Evolutionary conservation across 805 yeast genomes (phyloP), one percentile per base, ranked within the genome.

Genomic region (Pichia paraexigua): DNA sequence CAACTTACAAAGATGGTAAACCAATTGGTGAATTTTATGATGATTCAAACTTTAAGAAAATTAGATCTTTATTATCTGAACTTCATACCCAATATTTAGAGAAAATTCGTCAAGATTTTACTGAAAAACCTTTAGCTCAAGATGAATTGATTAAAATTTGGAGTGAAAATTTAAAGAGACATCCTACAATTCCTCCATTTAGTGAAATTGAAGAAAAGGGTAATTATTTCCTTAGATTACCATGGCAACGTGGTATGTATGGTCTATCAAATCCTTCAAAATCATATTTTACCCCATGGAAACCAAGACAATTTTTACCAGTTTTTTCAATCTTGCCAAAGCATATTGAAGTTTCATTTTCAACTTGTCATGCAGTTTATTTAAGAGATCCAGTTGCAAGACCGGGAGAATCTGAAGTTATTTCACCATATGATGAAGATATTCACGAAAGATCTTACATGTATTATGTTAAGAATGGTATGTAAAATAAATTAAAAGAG

Each of bases 341-440:
- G 56, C 98, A 94, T 69, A 73, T 94, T 50, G 98, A 94, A 71
- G 73, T 94, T 44, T 87, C 95, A 22, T 92, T 87, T 68, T 78
- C 79, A 56, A 89, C 97, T 6, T 92, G 98, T 66, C 97, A 91
- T 67, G 97, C 97, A 6, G 86, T 94, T n/a, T 94, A 92, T 69
- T 71, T 94, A 67, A 85, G 97, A 70, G 96, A 94, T 67, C 99
- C 99, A 17, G 90, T 94, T 47, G 96, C 97, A 15, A 81, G 97
- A 67, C 97, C 97, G 8, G 97, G 97, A 52, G 91, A 87, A 64
- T 86, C 96, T 32, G 99, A 94, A 73, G 95, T 94, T 53, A 87
- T 94, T 56, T 75, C 96, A 51, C 99, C 99, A 50, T 88, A 85
- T 68, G 83, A 84, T 40, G 75, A 80, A 56, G 83, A 82, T 53